Percentiles rank a stretch among this genome's conserved stretches.
These are phyloP conservation scores for Blepharisma japonicum DNA, from an alignment of 73 alveolate genomes.

Conservation along the genomic window DNA sequence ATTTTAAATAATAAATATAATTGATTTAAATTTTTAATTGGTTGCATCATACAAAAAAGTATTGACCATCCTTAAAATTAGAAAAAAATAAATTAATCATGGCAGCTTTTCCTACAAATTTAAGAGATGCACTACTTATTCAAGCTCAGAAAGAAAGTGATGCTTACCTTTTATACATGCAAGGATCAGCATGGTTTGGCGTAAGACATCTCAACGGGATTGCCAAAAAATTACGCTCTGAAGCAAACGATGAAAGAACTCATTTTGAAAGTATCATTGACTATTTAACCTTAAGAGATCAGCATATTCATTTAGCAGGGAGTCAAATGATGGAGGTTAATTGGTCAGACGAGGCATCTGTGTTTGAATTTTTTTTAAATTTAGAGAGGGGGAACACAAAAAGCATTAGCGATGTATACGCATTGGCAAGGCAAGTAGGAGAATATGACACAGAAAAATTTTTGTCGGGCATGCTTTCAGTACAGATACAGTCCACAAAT, in stretches of 20 bases:
- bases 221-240: slow-evolving; percentile 7
- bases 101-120: no score
- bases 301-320: neutral
- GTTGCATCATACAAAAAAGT: no score
- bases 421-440: neutral
- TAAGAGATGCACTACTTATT: neutral
- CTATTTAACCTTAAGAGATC: neutral
- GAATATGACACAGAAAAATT: slow-evolving; percentile 1
- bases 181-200: slow-evolving; percentile 13
- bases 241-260: slow-evolving; percentile 11
- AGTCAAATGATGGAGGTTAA: neutral
- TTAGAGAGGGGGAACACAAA: neutral
- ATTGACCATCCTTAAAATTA: no score
- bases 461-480: neutral
- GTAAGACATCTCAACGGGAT: neutral
- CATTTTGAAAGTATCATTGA: slow-evolving; percentile 5
- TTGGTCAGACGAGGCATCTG: neutral
- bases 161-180: neutral
- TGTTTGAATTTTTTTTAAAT: slow-evolving; percentile 3
- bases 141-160: slow-evolving; percentile 9
- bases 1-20: no score
- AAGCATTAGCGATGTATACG: neutral
- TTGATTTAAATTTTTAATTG: no score
- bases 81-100: no score
- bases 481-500: neutral